Evolutionary conservation across 1,284 basidiomycete species (phyloP).

Genomic region (Mixia osmundae): DNA sequence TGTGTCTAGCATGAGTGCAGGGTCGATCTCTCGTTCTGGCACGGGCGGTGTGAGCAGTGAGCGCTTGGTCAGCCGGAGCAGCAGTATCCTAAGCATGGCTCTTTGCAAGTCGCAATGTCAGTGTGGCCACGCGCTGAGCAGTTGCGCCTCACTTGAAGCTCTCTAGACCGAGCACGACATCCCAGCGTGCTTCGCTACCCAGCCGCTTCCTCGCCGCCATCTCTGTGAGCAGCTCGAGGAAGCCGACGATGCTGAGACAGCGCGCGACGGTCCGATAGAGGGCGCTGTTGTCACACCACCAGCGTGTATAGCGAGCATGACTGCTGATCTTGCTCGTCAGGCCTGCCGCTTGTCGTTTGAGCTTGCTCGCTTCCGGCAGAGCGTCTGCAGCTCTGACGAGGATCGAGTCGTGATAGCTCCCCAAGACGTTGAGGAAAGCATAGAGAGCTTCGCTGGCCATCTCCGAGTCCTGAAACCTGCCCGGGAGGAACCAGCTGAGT

Average conservation of each 20-base stretch:
- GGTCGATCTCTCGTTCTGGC: slow-evolving; percentile 18
- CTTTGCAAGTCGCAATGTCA: not conserved
- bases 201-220: slow-evolving; percentile 21
- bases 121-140: not conserved
- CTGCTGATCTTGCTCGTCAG: slow-evolving; percentile 19
- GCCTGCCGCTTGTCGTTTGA: no score
- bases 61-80: slow-evolving; percentile 21
- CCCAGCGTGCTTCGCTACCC: slow-evolving; percentile 19
- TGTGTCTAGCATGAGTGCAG: slow-evolving; percentile 3
- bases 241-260: slow-evolving; percentile 19
- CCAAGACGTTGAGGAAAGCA: slow-evolving; percentile 23
- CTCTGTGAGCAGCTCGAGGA: slow-evolving; percentile 22
- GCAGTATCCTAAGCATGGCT: slow-evolving; percentile 19
- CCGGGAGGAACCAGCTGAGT: slow-evolving; percentile 19
- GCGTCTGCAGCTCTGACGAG: slow-evolving; percentile 13
- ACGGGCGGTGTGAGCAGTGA: slow-evolving; percentile 21
- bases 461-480: no score
- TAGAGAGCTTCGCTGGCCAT: slow-evolving; percentile 19
- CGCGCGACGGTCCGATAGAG: slow-evolving; percentile 20
- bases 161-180: slow-evolving; percentile 23
- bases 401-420: slow-evolving; percentile 25
- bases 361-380: no score
- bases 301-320: slow-evolving; percentile 23
- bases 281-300: slow-evolving; percentile 17
- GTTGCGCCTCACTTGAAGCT: slow-evolving; percentile 18